Conservation (phyloP, 2,329 filamentous ascomycete species). For the Trichothecium roseum region DNA sequence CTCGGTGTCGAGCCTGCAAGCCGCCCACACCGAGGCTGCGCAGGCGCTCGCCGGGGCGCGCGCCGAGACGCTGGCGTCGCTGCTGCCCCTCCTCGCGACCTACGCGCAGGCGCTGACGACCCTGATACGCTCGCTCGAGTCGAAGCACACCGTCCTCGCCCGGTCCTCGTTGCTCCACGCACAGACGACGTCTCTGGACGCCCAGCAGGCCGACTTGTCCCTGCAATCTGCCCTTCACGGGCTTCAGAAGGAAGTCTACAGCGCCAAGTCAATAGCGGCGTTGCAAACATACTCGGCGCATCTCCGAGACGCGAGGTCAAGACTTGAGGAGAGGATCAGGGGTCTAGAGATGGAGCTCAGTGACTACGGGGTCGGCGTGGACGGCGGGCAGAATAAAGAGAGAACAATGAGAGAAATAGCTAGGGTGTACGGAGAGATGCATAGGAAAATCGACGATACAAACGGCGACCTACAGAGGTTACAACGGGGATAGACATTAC, state of each 20-base stretch:
- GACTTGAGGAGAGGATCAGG: conserved; percentile 32
- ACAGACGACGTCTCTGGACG: conserved; percentile 29
- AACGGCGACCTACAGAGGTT: conserved; percentile 32
- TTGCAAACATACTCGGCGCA: conserved; percentile 37
- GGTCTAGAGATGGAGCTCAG: conserved; percentile 31
- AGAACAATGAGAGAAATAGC: conserved; percentile 43
- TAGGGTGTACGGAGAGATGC: conserved; percentile 38
- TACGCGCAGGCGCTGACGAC: conserved; percentile 27
- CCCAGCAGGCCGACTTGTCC: conserved; percentile 29
- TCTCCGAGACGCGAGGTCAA: conserved; percentile 34
- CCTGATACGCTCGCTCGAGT: conserved; percentile 40
- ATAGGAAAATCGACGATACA: conserved; percentile 37
- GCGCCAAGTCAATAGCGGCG: conserved; percentile 29
- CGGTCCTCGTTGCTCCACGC: conserved; percentile 41
- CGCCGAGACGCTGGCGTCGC: conserved; percentile 22
- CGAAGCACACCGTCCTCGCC: conserved; percentile 43
- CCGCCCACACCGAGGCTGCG: conserved; percentile 18
- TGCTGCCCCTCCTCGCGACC: conserved; percentile 27
- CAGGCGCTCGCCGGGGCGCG: conserved; percentile 26
- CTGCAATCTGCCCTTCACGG: conserved; percentile 22
- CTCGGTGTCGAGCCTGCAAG: conserved; percentile 25
- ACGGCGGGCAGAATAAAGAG: conserved; percentile 29
- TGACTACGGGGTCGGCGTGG: conserved; percentile 37
- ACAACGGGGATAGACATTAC: conserved; percentile 9
- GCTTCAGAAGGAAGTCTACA: conserved; percentile 31